Evolutionary conservation across 257 asterid genomes (phyloP).

Genomic region (Fraxinus quadrangulata): DNA sequence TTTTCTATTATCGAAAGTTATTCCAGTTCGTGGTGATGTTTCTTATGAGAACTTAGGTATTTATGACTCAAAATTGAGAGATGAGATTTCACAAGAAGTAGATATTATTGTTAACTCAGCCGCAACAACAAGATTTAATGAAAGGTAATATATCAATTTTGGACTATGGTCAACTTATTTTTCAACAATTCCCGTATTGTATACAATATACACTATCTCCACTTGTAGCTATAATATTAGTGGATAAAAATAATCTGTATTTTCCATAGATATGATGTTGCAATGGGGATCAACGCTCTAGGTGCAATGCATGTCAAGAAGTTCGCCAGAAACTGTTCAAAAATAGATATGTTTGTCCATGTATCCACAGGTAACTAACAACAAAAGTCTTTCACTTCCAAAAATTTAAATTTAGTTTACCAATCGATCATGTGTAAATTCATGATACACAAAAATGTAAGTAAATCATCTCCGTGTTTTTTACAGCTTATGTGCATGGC

Average conservation of each 20-base stretch:
- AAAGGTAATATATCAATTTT: constrained; percentile 27
- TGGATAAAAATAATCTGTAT: too few relatives aligned
- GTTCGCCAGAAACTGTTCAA: constrained; percentile 46
- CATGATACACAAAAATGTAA: background rate
- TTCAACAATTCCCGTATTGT: too few relatives aligned
- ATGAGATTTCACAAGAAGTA: constrained; percentile 27
- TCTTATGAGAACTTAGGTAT: constrained; percentile 36
- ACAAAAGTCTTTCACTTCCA: background rate
- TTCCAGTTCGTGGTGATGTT: constrained; percentile 34
- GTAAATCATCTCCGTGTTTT: background rate
- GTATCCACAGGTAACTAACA: constrained; percentile 54
- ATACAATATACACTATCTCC: too few relatives aligned
- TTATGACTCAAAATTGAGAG: constrained; percentile 18
- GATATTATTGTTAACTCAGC: constrained; percentile 39
- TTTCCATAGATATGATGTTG: constrained; percentile 49
- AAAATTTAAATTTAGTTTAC: background rate
- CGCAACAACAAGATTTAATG: constrained; percentile 40
- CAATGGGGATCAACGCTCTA: constrained; percentile 44
- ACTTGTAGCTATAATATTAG: too few relatives aligned
- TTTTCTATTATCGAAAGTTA: constrained; percentile 30
- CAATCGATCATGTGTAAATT: background rate
- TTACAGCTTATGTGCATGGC: constrained; percentile 52
- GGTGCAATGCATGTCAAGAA: constrained; percentile 46
- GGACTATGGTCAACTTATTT: background rate
- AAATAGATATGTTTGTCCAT: constrained; percentile 46